phyloP scores from a whole-genome alignment of 352 stramenopile genomes.

The Globisporangium ultimum region DNA sequence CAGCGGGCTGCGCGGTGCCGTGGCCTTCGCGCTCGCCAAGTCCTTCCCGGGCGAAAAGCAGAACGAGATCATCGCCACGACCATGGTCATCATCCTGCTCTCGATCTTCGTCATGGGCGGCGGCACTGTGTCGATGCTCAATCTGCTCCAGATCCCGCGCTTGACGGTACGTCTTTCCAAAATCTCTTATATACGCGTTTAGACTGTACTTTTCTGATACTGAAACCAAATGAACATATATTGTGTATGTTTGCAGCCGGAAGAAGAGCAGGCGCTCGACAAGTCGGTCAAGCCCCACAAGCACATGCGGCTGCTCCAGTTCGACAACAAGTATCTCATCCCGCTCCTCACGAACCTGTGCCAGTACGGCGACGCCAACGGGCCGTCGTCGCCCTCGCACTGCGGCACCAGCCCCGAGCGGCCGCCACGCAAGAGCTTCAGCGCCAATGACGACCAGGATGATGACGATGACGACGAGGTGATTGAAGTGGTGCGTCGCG shows the following conservation, averaged over 20 bases:
- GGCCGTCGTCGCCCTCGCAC: no score
- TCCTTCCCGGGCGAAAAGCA: constrained; percentile 86
- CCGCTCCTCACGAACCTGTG: constrained; percentile 75
- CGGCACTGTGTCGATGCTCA: constrained; percentile 86
- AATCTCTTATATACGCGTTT: no score
- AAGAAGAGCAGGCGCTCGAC: constrained; percentile 72
- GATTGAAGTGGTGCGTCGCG: constrained; percentile 68
- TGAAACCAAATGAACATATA: not conserved
- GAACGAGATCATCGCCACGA: constrained; percentile 86
- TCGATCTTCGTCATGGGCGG: constrained; percentile 91
- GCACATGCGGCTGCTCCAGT: constrained; percentile 78
- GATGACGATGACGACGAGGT: constrained; percentile 72
- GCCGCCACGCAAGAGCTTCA: constrained; percentile 43
- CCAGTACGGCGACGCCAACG: constrained; percentile 42
- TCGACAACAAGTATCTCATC: constrained; percentile 87
- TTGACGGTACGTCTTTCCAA: constrained; percentile 64
- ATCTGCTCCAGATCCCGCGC: constrained; percentile 81
- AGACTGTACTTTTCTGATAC: no score
- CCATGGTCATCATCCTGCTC: constrained; percentile 90
- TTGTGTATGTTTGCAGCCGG: constrained; percentile 39
- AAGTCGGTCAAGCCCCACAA: constrained; percentile 77
- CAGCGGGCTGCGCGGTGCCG: constrained; percentile 89
- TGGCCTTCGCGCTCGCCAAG: constrained; percentile 91
- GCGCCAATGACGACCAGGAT: constrained; percentile 28
- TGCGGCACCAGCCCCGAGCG: constrained; percentile 20